Evolutionary conservation across 164 flowering plant species (phyloP), one percentile per base, ranked within the genome.

Genomic region (Dillenia turbinata): DNA sequence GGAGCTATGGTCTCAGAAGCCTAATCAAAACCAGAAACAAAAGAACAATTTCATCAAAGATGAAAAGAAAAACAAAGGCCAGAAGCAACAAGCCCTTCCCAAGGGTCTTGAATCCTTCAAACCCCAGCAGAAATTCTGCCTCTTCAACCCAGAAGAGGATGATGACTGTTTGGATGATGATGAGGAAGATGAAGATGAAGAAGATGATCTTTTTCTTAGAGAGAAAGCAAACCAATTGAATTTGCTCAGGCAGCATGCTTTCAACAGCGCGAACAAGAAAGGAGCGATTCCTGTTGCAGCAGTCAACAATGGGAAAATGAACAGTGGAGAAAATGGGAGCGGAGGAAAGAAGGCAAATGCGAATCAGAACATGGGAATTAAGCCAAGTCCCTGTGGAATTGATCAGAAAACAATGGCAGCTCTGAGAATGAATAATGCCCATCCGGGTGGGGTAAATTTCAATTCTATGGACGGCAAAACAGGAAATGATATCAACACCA

Each of bases 1-100:
- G 22, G 90, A 85, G 72, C 66, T 83, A 24, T 90, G 95, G 89
- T 72, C 83, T 52, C 80, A 74, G 61, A 83, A 82, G 50, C 26
- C 75, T 52, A 81, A 69, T 60, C 87, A 80, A 57, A 77, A 70
- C 63, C 85, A 80, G 60, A 79, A 88, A 15, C 79, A 75, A 22
- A 55, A 73, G 16, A 53, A 62, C 59, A 64, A 47, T 69, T 46
- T 71, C 68, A 67, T 57, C 62, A 80, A 79, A 55, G 73, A 71
- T 61, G 75, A 75, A 52, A 79, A 76, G 44, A 75, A 69, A 65
- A 74, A 68, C 69, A 78, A 71, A 17, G 61, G 67, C 16, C 82
- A 83, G 53, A 78, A 78, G 62, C 88, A 78, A 60, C 88, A 79
- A 49, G 73, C 69, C 40, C 19, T 63, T 26, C 59, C 68, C 19